Conservation (phyloP, 495 filamentous ascomycete genomes). For the Xylaria cubensis region DNA sequence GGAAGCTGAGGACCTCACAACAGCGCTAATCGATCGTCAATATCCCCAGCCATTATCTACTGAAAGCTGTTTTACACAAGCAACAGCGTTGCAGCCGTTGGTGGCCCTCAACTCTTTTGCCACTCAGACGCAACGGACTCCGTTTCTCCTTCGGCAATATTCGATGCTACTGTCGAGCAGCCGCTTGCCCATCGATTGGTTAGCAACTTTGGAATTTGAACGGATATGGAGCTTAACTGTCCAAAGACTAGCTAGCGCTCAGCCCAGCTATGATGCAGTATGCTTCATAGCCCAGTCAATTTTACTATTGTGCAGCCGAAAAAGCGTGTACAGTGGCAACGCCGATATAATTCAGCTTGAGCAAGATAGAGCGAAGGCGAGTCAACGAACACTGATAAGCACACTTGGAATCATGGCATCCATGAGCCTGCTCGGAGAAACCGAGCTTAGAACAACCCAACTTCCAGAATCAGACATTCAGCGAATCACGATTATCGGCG, state of each 20-base stretch:
- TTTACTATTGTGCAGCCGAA: slow-evolving; percentile 42
- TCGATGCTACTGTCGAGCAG: slow-evolving; percentile 42
- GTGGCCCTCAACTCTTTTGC: slow-evolving; percentile 42
- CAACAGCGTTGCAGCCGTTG: slow-evolving; percentile 32
- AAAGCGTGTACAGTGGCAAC: slow-evolving; percentile 7
- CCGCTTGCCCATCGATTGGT: slow-evolving; percentile 50
- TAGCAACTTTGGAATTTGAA: slow-evolving; percentile 50
- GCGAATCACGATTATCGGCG: slow-evolving; percentile 33
- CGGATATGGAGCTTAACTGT: slow-evolving; percentile 45
- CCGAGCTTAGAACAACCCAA: slow-evolving; percentile 24
- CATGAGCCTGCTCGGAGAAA: slow-evolving; percentile 43
- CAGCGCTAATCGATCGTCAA: slow-evolving; percentile 40
- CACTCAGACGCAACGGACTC: slow-evolving; percentile 32
- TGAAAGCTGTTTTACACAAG: slow-evolving; percentile 38
- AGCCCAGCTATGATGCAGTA: slow-evolving; percentile 42
- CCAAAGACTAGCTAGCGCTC: slow-evolving; percentile 37
- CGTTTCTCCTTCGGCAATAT: slow-evolving; percentile 46
- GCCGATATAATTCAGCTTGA: slow-evolving; percentile 30
- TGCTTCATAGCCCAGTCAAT: slow-evolving; percentile 46
- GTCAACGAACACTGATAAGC: slow-evolving; percentile 43
- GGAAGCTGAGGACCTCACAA: slow-evolving; percentile 52
- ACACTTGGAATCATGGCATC: slow-evolving; percentile 44
- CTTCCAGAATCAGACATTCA: slow-evolving; percentile 33
- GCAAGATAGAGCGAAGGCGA: slow-evolving; percentile 33
- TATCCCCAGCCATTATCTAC: slow-evolving; percentile 45